Evolutionary conservation across 1,284 basidiomycete species (phyloP), one percentile per base, ranked within the genome.

Genomic region (Coniophora puteana): DNA sequence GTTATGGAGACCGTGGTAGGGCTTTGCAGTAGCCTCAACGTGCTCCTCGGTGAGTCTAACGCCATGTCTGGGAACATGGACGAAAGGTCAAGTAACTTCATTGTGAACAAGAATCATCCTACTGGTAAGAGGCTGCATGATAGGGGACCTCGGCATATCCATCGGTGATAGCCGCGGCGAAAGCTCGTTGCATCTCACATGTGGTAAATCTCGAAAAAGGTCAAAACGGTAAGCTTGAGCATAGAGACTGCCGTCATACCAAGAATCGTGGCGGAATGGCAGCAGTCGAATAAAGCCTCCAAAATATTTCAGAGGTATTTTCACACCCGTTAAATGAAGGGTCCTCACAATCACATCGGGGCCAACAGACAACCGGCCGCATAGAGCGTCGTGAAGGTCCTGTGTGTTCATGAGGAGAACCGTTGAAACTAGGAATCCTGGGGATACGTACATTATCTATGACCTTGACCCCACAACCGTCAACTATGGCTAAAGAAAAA

Each of bases 301-400:
- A 22, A 44, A 27, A 30, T 45, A 13, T 11, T 13, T 21, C 28
- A 5, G 22, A 24, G 10, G 8, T 26, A 14, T 34, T 5, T 4
- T 20, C 16, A 24, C 21, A 24, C 10, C 1, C 23, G 16, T 8
- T 10, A 1, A 28, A 34, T 37, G 13, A 12, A 12, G 42, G 24
- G 12, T 8, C 54, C 66, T 4, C 17, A 67, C 55, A n/a, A 69
- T 62, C 10, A 75, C 57, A 26, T 61, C 60, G 37, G 61, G 61
- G 8, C 66, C 71, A 8, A 47, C 46, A 24, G 71, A 69, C 17
- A 76, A 59, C 10, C 57, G 51, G 22, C 67, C 51, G 12, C 73
- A 64, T 10, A 76, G 61, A 41, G 55, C 51, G 30, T 55, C 51
- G 16, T 59, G 61, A 3, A 75, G 62, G 10, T 65, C 59, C 67